Conservation (phyloP, 371 early-diverging fungal genomes). For the Zopfochytrium polystomum region DNA sequence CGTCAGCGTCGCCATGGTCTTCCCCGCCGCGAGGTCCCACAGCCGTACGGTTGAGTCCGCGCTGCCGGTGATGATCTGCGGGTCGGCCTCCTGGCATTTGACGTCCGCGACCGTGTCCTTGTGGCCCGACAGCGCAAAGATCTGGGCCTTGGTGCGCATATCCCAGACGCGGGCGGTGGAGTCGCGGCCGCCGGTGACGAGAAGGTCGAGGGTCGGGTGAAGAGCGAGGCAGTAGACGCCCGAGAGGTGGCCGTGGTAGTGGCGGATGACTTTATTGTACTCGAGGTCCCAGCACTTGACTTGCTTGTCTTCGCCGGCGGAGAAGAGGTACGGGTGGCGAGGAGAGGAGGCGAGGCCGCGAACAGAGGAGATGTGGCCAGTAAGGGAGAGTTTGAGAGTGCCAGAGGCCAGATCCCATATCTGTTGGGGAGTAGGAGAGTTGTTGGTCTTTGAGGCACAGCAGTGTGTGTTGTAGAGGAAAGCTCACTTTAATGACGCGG, state of each 20-base stretch:
- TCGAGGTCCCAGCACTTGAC: constrained; percentile 98
- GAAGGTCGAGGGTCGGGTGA: constrained; percentile 90
- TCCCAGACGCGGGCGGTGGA: constrained; percentile 95
- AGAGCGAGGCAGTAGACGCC: constrained; percentile 88
- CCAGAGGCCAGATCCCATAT: constrained; percentile 98
- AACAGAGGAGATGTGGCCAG: constrained; percentile 94
- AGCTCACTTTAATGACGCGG: constrained; percentile 84
- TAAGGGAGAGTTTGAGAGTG: constrained; percentile 87
- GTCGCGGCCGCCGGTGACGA: constrained; percentile 94
- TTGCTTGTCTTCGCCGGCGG: constrained; percentile 94
- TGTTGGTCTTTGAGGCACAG: not conserved
- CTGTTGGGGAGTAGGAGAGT: constrained; percentile 33
- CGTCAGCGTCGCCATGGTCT: constrained; percentile 87
- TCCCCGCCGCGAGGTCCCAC: constrained; percentile 96
- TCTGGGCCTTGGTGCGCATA: constrained; percentile 90
- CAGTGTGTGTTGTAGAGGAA: not conserved
- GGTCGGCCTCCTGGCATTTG: constrained; percentile 90
- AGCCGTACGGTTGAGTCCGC: constrained; percentile 89
- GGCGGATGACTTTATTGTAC: constrained; percentile 95
- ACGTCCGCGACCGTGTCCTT: constrained; percentile 79
- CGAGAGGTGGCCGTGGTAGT: constrained; percentile 95
- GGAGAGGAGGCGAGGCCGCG: constrained; percentile 90
- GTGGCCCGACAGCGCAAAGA: constrained; percentile 91
- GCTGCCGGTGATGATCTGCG: constrained; percentile 90
- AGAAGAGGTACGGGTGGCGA: constrained; percentile 94